These are phyloP conservation scores for Boeremia lycopersici DNA, from an alignment of 2,329 filamentous ascomycete genomes.

Conservation along the genomic window DNA sequence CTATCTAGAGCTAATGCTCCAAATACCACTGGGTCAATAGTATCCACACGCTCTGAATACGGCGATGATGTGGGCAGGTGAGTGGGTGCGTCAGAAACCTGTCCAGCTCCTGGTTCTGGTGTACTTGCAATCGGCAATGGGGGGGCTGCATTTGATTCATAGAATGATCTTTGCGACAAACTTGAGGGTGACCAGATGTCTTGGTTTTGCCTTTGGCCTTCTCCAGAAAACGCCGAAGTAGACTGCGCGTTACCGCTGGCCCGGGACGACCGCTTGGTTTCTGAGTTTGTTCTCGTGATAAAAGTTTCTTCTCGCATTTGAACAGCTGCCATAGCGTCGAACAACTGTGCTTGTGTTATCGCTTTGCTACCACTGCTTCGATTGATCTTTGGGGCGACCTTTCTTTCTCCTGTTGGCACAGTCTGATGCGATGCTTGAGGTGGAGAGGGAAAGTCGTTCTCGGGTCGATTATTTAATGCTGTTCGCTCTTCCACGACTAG, in stretches of 20 bases:
- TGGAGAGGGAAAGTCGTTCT: background rate
- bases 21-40: background rate
- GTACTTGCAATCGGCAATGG: background rate
- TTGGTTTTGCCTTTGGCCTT: background rate
- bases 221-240: slow-evolving; percentile 24
- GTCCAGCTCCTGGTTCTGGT: background rate
- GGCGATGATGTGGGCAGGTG: background rate
- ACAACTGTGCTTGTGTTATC: slow-evolving; percentile 39
- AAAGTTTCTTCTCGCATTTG: slow-evolving; percentile 13
- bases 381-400: slow-evolving; percentile 31
- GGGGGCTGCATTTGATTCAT: background rate
- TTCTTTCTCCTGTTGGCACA: slow-evolving; percentile 18
- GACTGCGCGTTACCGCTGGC: slow-evolving; percentile 18
- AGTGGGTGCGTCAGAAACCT: fast-evolving
- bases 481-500: background rate
- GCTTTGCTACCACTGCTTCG: slow-evolving; percentile 34
- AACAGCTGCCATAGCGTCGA: slow-evolving; percentile 34
- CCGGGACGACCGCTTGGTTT: slow-evolving; percentile 12
- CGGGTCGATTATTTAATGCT: background rate
- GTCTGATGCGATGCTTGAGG: background rate
- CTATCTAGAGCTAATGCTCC: background rate
- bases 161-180: slow-evolving; percentile 1
- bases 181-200: background rate
- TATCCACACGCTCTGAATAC: background rate
- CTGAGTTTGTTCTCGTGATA: background rate